Evolutionary conservation across 345 rosid genomes (phyloP).

Genomic region (Brassica carinata): DNA sequence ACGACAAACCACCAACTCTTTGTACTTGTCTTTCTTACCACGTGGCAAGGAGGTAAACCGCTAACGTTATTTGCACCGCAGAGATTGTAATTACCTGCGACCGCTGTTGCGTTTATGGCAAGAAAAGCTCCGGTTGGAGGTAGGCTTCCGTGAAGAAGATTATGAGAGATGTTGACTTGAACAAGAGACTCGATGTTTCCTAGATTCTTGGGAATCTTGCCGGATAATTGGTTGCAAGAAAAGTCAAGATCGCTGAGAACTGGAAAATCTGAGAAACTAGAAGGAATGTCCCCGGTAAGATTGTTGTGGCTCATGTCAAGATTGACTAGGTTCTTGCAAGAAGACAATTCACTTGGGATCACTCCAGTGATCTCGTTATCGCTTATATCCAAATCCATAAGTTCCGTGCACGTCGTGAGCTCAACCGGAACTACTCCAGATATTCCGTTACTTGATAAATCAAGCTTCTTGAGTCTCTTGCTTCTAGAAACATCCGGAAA

Average conservation of each 20-base stretch:
- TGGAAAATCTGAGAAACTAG: slow-evolving; percentile 49
- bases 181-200: slow-evolving; percentile 57
- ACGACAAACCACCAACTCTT: slow-evolving; percentile 54
- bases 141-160: slow-evolving; percentile 62
- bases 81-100: slow-evolving; percentile 62
- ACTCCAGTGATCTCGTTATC: slow-evolving; percentile 61
- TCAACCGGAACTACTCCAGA: slow-evolving; percentile 57
- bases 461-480: slow-evolving; percentile 61
- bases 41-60: slow-evolving; percentile 63
- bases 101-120: slow-evolving; percentile 69
- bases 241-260: slow-evolving; percentile 79
- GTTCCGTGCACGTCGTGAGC: slow-evolving; percentile 49
- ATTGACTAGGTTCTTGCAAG: slow-evolving; percentile 69
- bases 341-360: slow-evolving; percentile 69
- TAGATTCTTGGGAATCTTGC: slow-evolving; percentile 58
- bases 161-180: slow-evolving; percentile 68
- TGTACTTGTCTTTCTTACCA: slow-evolving; percentile 31
- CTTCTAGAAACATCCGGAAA: slow-evolving; percentile 65
- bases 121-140: slow-evolving; percentile 78
- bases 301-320: slow-evolving; percentile 80
- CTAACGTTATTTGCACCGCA: slow-evolving; percentile 38
- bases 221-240: slow-evolving; percentile 66
- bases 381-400: slow-evolving; percentile 63
- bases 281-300: slow-evolving; percentile 64
- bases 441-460: slow-evolving; percentile 60